phyloP scores from a whole-genome alignment of 139 green algal species.

The Gonium pectorale region DNA sequence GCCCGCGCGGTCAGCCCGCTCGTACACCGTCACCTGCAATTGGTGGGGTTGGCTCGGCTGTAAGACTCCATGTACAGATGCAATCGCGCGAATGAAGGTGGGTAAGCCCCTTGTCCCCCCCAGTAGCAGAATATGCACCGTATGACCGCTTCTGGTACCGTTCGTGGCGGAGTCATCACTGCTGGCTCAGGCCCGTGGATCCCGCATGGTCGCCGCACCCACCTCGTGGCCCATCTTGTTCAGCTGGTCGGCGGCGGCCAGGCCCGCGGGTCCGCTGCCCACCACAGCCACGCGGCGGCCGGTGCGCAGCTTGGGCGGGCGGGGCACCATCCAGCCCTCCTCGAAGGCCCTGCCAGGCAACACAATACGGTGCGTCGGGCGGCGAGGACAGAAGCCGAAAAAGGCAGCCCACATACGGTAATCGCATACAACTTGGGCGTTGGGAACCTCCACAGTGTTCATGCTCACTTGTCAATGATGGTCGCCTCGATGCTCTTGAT shows the following conservation, averaged over 20 bases:
- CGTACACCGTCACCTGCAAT: constrained; percentile 93
- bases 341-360: constrained; percentile 80
- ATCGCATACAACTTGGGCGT: no score
- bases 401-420: no score
- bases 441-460: not conserved
- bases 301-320: constrained; percentile 84
- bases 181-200: no score
- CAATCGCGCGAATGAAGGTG: no score
- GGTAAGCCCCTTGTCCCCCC: no score
- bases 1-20: constrained; percentile 92
- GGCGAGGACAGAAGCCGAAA: no score
- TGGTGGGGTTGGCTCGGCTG: no score
- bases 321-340: constrained; percentile 94
- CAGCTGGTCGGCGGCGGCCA: constrained; percentile 97
- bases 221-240: constrained; percentile 94
- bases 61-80: no score
- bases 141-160: no score
- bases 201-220: not conserved
- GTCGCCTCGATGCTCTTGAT: constrained; percentile 97
- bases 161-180: no score
- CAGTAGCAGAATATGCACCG: no score
- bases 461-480: constrained; percentile 91
- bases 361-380: not conserved
- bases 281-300: constrained; percentile 89
- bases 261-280: constrained; percentile 89